Evolutionary conservation across 805 yeast genomes (phyloP).

Genomic region (Metschnikowia cerradonensis): DNA sequence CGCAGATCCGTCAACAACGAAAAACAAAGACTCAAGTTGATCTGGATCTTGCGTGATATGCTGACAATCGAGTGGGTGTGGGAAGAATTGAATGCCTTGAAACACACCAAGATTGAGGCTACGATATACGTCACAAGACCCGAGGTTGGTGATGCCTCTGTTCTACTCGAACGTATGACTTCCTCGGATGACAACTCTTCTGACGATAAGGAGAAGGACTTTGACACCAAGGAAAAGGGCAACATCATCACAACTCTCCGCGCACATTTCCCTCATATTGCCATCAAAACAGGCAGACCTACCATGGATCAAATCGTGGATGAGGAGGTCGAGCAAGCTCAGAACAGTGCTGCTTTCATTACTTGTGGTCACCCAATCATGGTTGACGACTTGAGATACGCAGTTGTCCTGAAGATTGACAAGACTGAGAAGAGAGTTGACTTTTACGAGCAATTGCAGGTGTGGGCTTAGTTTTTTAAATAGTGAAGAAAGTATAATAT

Average conservation of each 20-base stretch:
- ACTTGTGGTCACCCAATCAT: conserved; percentile 32
- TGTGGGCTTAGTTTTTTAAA: conserved; percentile 19
- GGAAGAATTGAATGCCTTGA: conserved; percentile 12
- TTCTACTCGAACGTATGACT: conserved; percentile 8
- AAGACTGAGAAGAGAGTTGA: conserved; percentile 18
- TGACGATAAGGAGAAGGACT: conserved; percentile 5
- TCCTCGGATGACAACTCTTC: conserved; percentile 6
- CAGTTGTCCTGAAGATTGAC: conserved; percentile 15
- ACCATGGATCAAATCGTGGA: conserved; percentile 35
- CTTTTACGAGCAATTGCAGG: conserved; percentile 18
- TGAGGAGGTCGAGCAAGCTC: conserved; percentile 32
- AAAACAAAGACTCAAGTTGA: conserved; percentile 11
- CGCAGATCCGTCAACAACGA: conserved; percentile 17
- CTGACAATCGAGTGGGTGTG: conserved; percentile 14
- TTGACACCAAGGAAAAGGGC: conserved; percentile 3
- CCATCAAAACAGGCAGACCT: conserved; percentile 40
- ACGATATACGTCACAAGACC: conserved; percentile 16
- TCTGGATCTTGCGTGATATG: conserved; percentile 17
- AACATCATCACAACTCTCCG: conserved; percentile 5
- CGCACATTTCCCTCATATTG: conserved; percentile 16
- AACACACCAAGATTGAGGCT: conserved; percentile 10
- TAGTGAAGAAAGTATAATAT: no score
- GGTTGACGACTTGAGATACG: conserved; percentile 31
- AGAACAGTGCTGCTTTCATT: conserved; percentile 39
- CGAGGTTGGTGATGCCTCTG: not conserved